These are phyloP conservation scores for Cercospora canescens DNA, from an alignment of 2,329 filamentous ascomycete species.

Conservation along the genomic window DNA sequence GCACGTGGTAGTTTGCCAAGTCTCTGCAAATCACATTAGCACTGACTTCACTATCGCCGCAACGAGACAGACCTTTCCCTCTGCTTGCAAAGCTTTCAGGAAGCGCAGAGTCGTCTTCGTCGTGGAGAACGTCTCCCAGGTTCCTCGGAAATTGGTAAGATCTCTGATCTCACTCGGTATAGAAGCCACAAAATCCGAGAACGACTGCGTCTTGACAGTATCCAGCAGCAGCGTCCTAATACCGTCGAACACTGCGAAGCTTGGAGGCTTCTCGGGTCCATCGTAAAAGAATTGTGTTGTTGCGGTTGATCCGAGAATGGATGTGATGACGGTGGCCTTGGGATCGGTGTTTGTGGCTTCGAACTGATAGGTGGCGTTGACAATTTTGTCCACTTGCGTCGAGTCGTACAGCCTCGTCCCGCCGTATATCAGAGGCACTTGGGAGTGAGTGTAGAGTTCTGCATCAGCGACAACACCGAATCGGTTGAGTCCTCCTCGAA, in stretches of 20 bases:
- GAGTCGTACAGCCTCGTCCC: slow-evolving; percentile 5
- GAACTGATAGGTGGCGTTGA: slow-evolving; percentile 10
- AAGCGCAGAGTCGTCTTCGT: background rate
- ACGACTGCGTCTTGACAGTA: slow-evolving; percentile 2
- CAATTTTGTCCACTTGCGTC: background rate
- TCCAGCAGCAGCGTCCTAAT: background rate
- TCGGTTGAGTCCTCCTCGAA: slow-evolving; percentile 11
- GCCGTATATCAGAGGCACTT: slow-evolving; percentile 10
- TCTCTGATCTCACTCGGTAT: background rate
- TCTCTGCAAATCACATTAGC: background rate
- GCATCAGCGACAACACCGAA: slow-evolving; percentile 12
- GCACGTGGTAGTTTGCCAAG: background rate
- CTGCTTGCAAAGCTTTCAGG: background rate
- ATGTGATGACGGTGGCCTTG: slow-evolving; percentile 12
- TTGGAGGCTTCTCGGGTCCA: background rate
- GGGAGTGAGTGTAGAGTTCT: slow-evolving; percentile 1
- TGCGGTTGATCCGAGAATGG: background rate
- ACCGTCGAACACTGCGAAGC: slow-evolving; percentile 6
- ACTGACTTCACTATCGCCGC: background rate
- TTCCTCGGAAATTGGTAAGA: background rate
- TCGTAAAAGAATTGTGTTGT: slow-evolving; percentile 9
- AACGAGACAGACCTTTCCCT: background rate
- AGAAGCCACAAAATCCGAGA: slow-evolving; percentile 2
- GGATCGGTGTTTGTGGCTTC: slow-evolving; percentile 4
- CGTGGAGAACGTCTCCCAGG: slow-evolving; percentile 4